phyloP scores from a whole-genome alignment of 75 land plant genomes.

The Cunninghamia lanceolata region DNA sequence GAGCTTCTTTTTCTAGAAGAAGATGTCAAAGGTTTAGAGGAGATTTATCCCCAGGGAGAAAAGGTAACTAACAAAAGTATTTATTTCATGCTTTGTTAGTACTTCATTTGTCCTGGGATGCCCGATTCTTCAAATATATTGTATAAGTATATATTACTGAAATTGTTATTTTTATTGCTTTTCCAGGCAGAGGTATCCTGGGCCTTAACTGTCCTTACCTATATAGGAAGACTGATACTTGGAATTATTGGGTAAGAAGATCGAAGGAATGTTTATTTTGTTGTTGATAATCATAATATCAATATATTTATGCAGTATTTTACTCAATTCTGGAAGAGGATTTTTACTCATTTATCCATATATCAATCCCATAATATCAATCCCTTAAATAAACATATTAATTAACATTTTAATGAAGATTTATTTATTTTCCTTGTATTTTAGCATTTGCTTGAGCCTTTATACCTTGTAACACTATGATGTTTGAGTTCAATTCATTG shows the following conservation, averaged over 20 bases:
- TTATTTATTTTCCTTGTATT: neutral
- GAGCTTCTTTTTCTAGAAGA: conserved; percentile 91
- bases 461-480: neutral
- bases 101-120: neutral
- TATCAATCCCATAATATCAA: neutral
- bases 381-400: neutral
- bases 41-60: conserved; percentile 99
- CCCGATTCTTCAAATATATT: neutral
- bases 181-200: conserved; percentile 92
- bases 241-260: conserved; percentile 85
- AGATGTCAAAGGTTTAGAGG: conserved; percentile 88
- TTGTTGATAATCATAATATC: neutral
- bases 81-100: neutral
- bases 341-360: neutral
- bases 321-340: neutral
- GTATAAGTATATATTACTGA: neutral
- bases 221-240: conserved; percentile 73
- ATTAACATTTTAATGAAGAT: neutral
- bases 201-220: conserved; percentile 96
- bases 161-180: neutral
- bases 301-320: neutral
- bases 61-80: conserved; percentile 43
- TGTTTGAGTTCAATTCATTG: neutral
- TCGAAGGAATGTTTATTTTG: neutral
- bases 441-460: neutral